Conservation (phyloP, 2,329 filamentous ascomycete species). For the Aspergillus latus region DNA sequence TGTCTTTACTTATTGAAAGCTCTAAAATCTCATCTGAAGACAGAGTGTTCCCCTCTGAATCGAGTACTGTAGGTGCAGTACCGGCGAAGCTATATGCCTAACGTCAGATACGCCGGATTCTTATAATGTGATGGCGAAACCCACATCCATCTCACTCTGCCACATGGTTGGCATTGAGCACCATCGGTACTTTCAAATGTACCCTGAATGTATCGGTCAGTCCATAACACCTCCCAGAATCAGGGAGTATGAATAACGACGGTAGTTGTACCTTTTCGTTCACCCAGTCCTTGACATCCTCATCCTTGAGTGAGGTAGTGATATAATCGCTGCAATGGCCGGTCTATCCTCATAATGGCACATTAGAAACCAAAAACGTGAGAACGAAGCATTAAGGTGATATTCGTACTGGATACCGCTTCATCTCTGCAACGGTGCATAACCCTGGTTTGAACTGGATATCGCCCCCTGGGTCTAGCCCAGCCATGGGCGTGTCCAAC, state of each 20-base stretch:
- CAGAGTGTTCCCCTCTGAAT: background rate
- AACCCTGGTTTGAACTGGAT: conserved; percentile 5
- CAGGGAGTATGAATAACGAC: no score
- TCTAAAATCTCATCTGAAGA: conserved; percentile 3
- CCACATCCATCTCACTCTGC: background rate
- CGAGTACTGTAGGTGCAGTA: background rate
- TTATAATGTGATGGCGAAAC: background rate
- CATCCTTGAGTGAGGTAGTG: background rate
- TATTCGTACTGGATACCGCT: background rate
- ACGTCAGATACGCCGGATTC: background rate
- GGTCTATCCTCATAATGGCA: background rate
- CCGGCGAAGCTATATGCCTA: background rate
- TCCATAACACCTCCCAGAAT: no score
- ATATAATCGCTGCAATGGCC: background rate
- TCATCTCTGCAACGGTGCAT: conserved; percentile 1
- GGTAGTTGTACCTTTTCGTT: background rate
- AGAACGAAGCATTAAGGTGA: no score
- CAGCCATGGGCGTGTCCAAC: conserved; percentile 9
- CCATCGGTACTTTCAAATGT: background rate
- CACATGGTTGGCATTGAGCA: background rate
- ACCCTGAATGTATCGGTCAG: background rate
- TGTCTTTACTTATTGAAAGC: background rate
- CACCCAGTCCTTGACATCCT: conserved; percentile 2
- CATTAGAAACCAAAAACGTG: background rate
- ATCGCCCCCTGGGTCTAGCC: conserved; percentile 1